Base-by-base conservation (phyloP, 306 rosid genomes). In the Sophora flavescens region DNA sequence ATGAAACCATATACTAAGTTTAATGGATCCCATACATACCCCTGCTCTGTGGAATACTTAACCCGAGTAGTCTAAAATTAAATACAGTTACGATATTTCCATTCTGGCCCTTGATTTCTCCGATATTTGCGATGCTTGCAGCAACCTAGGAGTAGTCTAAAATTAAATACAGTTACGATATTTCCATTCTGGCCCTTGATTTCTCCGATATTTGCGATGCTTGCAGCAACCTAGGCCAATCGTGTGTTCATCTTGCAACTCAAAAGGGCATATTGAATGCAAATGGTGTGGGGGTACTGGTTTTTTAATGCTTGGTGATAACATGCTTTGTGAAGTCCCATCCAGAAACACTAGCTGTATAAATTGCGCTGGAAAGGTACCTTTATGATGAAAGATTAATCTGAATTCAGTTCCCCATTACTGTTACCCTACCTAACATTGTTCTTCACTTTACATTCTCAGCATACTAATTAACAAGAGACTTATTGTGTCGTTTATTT, bases 251-350 rank as follows among this genome's bases (percentile, higher is more conserved):
- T 86, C 93, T 42, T 87, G 97, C 84, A 52, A 87, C 75, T 89
- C 92, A 17, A 87, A 86, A 18, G 93, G 97, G 48, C 86, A 79
- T 80, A 73, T 75, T 9, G 97, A 91, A 58, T 91, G 97, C 81
- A 86, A 87, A 91, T 96, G 99, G 99, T 96, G 99, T 50, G 81
- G 85, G 9, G 98, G 97, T 33, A 96, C 98, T 3, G 99, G 98
- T 38, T 96, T 96, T 72, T 92, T 96, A 54, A 87, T 92, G 79
- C 85, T 96, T 35, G 99, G 99, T 3, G 97, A 92, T 78, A 87
- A 91, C 70, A 91, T 96, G 99, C 99, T 96, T n/a, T 92, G 97
- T 76, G 96, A 92, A 91, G 98, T 92, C 32, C 96, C 97, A 53
- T 92, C 98, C 74, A 92, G 86, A 86, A 92, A 89, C 88, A 86